Percentiles rank a stretch among this genome's conserved stretches.
Conservation (phyloP, 768 basidiomycete genomes). For the Rhodosporidiobolus sp. region DNA sequence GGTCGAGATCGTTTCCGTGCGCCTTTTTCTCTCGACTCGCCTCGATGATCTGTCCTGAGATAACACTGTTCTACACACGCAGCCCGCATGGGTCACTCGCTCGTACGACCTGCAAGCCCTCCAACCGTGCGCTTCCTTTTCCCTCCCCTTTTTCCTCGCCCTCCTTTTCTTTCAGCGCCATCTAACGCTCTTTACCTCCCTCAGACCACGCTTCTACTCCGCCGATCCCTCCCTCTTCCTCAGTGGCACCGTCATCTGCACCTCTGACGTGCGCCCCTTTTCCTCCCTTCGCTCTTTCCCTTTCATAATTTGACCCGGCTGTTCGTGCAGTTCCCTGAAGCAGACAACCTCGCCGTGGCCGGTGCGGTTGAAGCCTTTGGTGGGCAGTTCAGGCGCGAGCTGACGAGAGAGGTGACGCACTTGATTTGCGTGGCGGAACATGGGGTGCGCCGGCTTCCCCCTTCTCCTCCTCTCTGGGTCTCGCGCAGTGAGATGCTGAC, state of each 20-base stretch:
- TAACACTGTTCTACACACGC: not conserved
- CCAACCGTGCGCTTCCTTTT: conserved; percentile 56
- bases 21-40: not conserved
- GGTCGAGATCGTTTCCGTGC: conserved; percentile 29
- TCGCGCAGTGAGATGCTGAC: conserved; percentile 43
- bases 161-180: not conserved
- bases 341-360: conserved; percentile 69
- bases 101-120: conserved; percentile 59
- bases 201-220: conserved; percentile 58
- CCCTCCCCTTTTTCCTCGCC: not conserved
- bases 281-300: not conserved
- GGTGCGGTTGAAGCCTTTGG: conserved; percentile 72
- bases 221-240: conserved; percentile 74
- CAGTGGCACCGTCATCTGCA: conserved; percentile 74
- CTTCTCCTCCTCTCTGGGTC: not conserved
- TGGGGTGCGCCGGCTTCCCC: conserved; percentile 36
- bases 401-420: conserved; percentile 84
- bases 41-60: no score
- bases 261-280: conserved; percentile 58
- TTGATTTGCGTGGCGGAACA: conserved; percentile 61
- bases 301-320: not conserved
- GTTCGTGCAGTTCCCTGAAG: conserved; percentile 55
- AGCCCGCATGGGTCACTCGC: conserved; percentile 64
- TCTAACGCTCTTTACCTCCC: no score
- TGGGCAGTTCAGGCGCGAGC: conserved; percentile 71